Evolutionary conservation across 1,284 basidiomycete species (phyloP), one percentile per base, ranked within the genome.

Genomic region (Serendipita sp.): DNA sequence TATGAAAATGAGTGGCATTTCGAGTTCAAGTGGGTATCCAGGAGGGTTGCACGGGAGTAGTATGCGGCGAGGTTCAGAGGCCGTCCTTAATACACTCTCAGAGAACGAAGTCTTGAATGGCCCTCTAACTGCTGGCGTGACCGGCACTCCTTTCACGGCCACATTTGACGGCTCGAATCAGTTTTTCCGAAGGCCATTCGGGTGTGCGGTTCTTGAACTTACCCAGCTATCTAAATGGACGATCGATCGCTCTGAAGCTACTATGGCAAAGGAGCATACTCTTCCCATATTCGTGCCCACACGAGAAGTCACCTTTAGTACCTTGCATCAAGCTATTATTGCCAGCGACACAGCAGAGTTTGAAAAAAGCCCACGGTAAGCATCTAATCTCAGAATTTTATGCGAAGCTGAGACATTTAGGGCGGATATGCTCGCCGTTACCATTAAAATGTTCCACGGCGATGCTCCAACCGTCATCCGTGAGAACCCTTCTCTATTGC

Each of bases 311-410:
- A 81, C 85, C 17, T 97, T 96, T 71, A 91, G 91, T 4, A 95
- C 89, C 75, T 78, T 98, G 47, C 95, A 98, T 73, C 92, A 97
- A 73, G 93, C 93, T 72, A 91, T 99, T 71, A 90, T 98, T 66
- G 84, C 83, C 17, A 82, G 82, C 64, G 87, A 91, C 64, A 77
- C 75, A 13, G 87, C 85, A 70, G 89, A 93, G 68, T 93, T 85
- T 68, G 89, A 91, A 69, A 92, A 90, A 70, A 91, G 89, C 1
- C 70, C 87, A 0, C 83, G 91, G 88, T 90, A 68, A 64, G 80
- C 70, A 38, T 17, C 10, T 13, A 44, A 26, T 12, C 58, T 30
- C 17, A n/a, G 30, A 47, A 17, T 55, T 22, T 64, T 44, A 67
- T 60, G 61, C 61, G 50, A 63, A 30, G 22, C 35, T 45, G 1